These are phyloP conservation scores for Lumnitzera littorea DNA, from an alignment of 345 rosid genomes.

Conservation along the genomic window DNA sequence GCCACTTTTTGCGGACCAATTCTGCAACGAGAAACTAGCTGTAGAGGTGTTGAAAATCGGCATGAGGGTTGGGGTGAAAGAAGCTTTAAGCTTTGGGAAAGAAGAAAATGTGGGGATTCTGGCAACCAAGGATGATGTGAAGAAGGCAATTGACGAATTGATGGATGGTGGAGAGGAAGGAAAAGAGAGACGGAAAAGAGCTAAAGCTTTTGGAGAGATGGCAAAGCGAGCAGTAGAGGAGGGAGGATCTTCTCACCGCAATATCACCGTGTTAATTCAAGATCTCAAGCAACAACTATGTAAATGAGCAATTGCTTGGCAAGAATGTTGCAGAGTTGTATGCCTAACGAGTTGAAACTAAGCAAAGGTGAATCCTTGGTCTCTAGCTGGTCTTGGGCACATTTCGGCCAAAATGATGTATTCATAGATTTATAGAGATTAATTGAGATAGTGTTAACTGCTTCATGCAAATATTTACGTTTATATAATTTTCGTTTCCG, in stretches of 20 bases:
- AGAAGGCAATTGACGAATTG: slow-evolving; percentile 7
- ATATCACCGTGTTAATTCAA: slow-evolving; percentile 2
- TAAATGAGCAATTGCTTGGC: no score
- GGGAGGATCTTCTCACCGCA: slow-evolving; percentile 22
- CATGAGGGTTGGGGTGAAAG: slow-evolving; percentile 15
- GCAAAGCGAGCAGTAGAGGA: slow-evolving; percentile 15
- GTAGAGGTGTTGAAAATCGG: slow-evolving; percentile 18
- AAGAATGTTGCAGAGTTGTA: no score
- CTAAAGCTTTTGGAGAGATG: slow-evolving; percentile 15
- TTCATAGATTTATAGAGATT: no score
- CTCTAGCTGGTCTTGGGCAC: no score
- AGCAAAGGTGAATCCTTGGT: no score
- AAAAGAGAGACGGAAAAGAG: slow-evolving; percentile 19
- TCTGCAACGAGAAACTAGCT: slow-evolving; percentile 20
- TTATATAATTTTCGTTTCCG: no score
- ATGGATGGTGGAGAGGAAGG: slow-evolving; percentile 20
- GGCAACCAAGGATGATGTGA: slow-evolving; percentile 17
- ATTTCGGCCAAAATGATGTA: no score
- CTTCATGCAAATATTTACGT: no score
- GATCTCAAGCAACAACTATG: background rate
- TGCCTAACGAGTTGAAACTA: no score
- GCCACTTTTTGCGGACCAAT: slow-evolving; percentile 27
- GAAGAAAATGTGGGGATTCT: slow-evolving; percentile 15
- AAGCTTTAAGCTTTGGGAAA: slow-evolving; percentile 7
- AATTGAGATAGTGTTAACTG: no score